These are phyloP conservation scores for Geoglossum cookeanum DNA, from an alignment of 2,329 filamentous ascomycete genomes.

Conservation along the genomic window DNA sequence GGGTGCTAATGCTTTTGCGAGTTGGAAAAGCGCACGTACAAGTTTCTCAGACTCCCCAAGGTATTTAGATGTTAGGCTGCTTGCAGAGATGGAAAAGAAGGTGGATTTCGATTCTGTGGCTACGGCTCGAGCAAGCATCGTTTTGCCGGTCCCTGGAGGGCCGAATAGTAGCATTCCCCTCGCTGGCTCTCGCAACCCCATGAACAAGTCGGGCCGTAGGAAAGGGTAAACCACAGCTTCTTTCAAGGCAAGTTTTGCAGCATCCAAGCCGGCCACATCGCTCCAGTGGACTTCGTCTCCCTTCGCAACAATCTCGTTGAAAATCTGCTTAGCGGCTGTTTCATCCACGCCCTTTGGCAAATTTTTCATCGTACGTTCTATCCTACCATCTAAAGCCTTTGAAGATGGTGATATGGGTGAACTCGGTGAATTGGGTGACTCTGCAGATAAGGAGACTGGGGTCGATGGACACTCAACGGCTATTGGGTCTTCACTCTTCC, in stretches of 20 bases:
- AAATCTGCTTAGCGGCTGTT: slow-evolving; percentile 67
- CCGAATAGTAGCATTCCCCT: slow-evolving; percentile 92
- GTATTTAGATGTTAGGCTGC: slow-evolving; percentile 87
- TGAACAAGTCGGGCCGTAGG: slow-evolving; percentile 83
- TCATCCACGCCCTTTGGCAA: slow-evolving; percentile 69
- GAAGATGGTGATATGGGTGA: slow-evolving; percentile 18
- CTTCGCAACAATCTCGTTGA: slow-evolving; percentile 88
- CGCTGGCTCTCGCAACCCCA: slow-evolving; percentile 83
- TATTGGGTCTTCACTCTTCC: slow-evolving; percentile 6
- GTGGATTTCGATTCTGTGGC: slow-evolving; percentile 89
- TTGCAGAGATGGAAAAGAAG: slow-evolving; percentile 93
- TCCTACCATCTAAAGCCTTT: slow-evolving; percentile 41
- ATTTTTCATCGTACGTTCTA: slow-evolving; percentile 50
- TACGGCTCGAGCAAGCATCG: slow-evolving; percentile 87
- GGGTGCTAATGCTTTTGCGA: slow-evolving; percentile 78
- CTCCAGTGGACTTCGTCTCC: slow-evolving; percentile 91
- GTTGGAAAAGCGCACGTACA: slow-evolving; percentile 70
- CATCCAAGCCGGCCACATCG: slow-evolving; percentile 77
- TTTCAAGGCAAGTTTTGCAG: slow-evolving; percentile 78
- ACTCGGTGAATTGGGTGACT: slow-evolving; percentile 19
- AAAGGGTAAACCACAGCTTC: slow-evolving; percentile 97
- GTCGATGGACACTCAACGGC: slow-evolving; percentile 4
- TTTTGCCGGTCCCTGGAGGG: slow-evolving; percentile 94
- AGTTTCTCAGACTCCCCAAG: slow-evolving; percentile 93
- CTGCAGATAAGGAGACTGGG: neutral